A percentile compares a stretch with the other conserved stretches of the same genome.
Evolutionary conservation across 441 rosid genomes (phyloP).

Genomic region (Populus hybrid): DNA sequence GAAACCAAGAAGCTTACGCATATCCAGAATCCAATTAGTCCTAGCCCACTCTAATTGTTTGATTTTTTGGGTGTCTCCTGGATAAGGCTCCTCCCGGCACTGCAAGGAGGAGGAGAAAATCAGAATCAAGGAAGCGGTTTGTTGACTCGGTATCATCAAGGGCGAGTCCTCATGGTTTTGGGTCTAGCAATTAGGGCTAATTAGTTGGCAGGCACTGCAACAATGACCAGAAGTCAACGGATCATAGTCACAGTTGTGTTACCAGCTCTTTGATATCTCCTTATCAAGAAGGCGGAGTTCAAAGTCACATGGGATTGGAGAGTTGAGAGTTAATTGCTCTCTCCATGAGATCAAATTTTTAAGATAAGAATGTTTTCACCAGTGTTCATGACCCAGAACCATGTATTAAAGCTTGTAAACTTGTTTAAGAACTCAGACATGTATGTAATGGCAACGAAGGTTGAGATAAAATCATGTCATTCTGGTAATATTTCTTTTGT

Average conservation of each 20-base stretch:
- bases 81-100: no score
- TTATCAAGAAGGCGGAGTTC: slow-evolving; percentile 7
- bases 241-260: not conserved
- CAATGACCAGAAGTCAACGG: no score
- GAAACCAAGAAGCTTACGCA: not conserved
- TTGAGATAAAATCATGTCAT: not conserved
- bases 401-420: not conserved
- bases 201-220: not conserved
- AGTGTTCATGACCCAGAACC: not conserved
- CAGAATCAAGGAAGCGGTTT: slow-evolving; percentile 60
- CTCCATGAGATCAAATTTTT: not conserved
- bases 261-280: not conserved
- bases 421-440: not conserved
- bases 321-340: not conserved
- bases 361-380: not conserved
- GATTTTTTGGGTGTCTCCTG: no score
- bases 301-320: not conserved
- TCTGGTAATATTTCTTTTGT: not conserved
- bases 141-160: slow-evolving; percentile 50
- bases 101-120: slow-evolving; percentile 74
- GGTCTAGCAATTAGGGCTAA: slow-evolving; percentile 47
- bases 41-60: slow-evolving; percentile 3
- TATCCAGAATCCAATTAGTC: not conserved
- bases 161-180: slow-evolving; percentile 79
- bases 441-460: not conserved